Evolutionary conservation across 352 stramenopile genomes (phyloP).

Genomic region (Globisporangium echinulatum): DNA sequence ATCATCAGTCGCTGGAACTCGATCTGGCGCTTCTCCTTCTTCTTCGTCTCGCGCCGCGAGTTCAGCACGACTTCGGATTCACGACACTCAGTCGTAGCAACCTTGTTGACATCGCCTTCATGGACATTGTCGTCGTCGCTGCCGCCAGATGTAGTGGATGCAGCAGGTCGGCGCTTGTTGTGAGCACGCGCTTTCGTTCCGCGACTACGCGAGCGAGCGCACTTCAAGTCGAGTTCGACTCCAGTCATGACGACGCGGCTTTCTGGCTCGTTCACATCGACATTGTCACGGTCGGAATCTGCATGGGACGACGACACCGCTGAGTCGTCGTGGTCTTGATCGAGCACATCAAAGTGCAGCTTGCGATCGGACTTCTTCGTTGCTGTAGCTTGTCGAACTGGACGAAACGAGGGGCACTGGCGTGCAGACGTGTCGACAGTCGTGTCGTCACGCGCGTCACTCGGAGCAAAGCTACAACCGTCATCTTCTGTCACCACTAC

Average conservation of each 20-base stretch:
- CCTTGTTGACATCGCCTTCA: neutral
- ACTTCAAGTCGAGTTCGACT: too few relatives aligned
- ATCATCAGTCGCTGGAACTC: conserved; percentile 15
- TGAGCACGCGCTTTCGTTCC: neutral
- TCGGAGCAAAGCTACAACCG: neutral
- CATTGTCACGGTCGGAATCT: neutral
- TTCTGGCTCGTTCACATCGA: neutral
- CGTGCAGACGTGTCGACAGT: too few relatives aligned
- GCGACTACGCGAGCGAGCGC: neutral
- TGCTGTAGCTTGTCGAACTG: neutral
- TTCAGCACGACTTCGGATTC: neutral
- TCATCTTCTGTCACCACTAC: too few relatives aligned
- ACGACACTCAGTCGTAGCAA: neutral
- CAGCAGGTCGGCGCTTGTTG: too few relatives aligned
- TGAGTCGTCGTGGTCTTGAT: neutral
- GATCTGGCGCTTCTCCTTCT: conserved; percentile 2
- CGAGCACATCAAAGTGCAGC: neutral
- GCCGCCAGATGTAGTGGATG: neutral
- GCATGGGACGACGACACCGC: neutral
- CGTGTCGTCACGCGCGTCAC: too few relatives aligned
- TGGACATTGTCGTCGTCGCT: neutral
- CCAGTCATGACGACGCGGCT: neutral
- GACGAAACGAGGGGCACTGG: too few relatives aligned
- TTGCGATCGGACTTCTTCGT: neutral
- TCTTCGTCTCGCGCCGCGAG: neutral